Evolutionary conservation across 2,329 filamentous ascomycete genomes (phyloP).

Genomic region (Apiospora saccharicola): DNA sequence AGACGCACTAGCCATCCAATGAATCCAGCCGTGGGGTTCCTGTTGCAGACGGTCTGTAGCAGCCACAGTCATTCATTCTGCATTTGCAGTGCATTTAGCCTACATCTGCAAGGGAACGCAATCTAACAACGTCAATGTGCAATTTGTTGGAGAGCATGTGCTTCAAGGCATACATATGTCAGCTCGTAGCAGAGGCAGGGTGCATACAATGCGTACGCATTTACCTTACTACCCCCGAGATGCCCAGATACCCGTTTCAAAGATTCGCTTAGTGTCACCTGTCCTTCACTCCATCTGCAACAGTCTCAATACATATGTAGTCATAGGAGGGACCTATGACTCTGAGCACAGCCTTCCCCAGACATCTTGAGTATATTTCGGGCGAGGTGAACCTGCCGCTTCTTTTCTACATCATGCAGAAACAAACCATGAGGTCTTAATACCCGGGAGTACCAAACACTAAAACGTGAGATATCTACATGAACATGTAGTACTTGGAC

Average conservation of each 20-base stretch:
- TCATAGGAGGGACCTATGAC: not conserved
- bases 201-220: not conserved
- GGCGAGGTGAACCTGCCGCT: not conserved
- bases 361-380: not conserved
- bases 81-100: conserved; percentile 2
- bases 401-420: not conserved
- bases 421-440: not conserved
- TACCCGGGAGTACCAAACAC: not conserved
- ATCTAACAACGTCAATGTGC: too few relatives aligned
- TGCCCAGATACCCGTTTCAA: not conserved
- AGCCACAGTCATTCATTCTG: conserved; percentile 3
- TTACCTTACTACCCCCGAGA: not conserved
- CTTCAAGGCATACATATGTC: not conserved
- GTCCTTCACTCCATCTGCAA: too few relatives aligned
- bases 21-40: conserved; percentile 14
- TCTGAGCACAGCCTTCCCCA: not conserved
- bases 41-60: not conserved
- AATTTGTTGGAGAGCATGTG: not conserved
- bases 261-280: too few relatives aligned
- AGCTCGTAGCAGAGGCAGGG: not conserved
- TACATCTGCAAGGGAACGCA: not conserved
- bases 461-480: not conserved
- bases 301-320: not conserved
- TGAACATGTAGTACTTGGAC: not conserved
- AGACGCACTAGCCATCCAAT: conserved; percentile 3